Base-by-base conservation (phyloP, 1,284 basidiomycete genomes). In the Ustilago bromivora region DNA sequence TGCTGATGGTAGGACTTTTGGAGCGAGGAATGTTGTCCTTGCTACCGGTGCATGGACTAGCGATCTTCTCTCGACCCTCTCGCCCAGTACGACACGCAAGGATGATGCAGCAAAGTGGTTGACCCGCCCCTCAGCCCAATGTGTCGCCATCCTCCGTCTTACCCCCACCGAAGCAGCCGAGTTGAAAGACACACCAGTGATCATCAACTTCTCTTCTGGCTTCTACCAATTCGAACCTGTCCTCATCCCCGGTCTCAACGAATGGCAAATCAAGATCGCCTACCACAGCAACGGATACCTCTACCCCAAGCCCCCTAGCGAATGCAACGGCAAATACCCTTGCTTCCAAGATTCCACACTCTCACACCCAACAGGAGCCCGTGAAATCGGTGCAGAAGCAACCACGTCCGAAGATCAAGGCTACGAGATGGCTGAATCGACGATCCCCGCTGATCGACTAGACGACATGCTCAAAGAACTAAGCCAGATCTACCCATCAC, bases 21-120 rank as follows among this genome's bases (percentile, higher is more conserved):
- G 28, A 4, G 92, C 90, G 0, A 88, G 90, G 46, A 74, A 90
- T 35, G 88, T 93, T 6, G 88, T 95, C 31, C 84, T 95, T 38
- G 90, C 93, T 13, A 88, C 91, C 8, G 94, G 94, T 31, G 90
- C 93, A 6, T 95, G 95, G 95, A 94, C 94, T 0, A 90, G 92
- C 2, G 92, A 92, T 0, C 87, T 92, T 1, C 93, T 96, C 15
- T 35, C 72, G 11, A 31, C 41, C 5, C 66, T 76, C 3, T 53
- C 71, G 2, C 9, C n/a, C 34, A 13, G 41, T 4, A n/a, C 41
- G 15, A 19, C 43, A 7, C n/a, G 8, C 2, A 19, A 84, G 78
- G 78, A 56, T 46, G 72, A 56, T 2, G 36, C 34, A 5, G n/a
- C 17, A 10, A 53, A 17, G 23, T 56, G 65, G 61, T 58, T 64